A percentile compares a stretch with the other conserved stretches of the same genome.
Evolutionary conservation across 2,329 filamentous ascomycete species (phyloP).

Genomic region (Blastomyces parvus): DNA sequence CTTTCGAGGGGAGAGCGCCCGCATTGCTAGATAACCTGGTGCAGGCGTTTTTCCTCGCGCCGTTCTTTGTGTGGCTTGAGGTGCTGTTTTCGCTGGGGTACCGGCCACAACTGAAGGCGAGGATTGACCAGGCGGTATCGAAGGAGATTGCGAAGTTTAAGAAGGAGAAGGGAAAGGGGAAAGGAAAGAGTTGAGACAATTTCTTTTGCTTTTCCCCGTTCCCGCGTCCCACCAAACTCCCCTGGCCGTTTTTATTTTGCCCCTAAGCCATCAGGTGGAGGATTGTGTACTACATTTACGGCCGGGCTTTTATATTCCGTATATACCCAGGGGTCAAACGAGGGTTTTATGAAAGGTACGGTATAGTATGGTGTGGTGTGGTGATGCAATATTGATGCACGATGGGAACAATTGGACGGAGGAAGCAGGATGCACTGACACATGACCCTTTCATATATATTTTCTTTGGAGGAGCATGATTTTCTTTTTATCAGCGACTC

Average conservation of each 20-base stretch:
- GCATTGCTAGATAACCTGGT: conserved; percentile 84
- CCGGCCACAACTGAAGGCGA: conserved; percentile 71
- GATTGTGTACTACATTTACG: conserved; percentile 8
- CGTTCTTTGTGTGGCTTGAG: conserved; percentile 96
- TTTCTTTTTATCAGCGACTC: not conserved
- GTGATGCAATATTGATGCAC: not conserved
- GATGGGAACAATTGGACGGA: not conserved
- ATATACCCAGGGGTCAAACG: not conserved
- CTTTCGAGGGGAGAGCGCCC: conserved; percentile 78
- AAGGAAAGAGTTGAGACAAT: conserved; percentile 10
- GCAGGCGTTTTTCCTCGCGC: conserved; percentile 84
- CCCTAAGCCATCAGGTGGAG: not conserved
- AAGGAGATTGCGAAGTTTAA: conserved; percentile 68
- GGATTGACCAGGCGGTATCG: conserved; percentile 66
- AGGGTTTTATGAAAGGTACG: not conserved
- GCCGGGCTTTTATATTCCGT: not conserved
- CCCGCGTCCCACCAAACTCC: not conserved
- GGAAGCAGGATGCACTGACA: not conserved
- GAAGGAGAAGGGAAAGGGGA: conserved; percentile 37
- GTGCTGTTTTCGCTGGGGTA: conserved; percentile 85
- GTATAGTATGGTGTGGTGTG: not conserved
- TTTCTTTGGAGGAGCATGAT: not conserved
- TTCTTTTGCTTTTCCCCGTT: not conserved
- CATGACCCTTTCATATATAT: not conserved
- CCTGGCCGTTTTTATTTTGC: not conserved